A percentile compares a stretch with the other conserved stretches of the same genome.
Evolutionary conservation across 2,329 filamentous ascomycete genomes (phyloP).

Genomic region (Paraphoma sp.): DNA sequence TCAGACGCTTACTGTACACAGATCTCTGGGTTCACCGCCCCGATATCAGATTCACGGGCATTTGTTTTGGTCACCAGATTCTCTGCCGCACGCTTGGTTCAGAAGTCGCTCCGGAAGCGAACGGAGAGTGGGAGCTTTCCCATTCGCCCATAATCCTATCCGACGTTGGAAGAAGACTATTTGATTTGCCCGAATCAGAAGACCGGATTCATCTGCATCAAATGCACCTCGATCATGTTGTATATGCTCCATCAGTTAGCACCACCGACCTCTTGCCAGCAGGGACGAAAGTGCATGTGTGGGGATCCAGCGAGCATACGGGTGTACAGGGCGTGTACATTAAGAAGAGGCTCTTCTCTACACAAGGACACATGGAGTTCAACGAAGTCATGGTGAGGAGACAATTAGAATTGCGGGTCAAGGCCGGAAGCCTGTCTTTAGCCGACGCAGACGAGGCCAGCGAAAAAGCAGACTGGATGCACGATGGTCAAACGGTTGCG

Average conservation of each 20-base stretch:
- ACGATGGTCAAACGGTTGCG: slow-evolving; percentile 38
- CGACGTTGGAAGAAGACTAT: slow-evolving; percentile 50
- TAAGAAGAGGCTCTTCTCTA: slow-evolving; percentile 53
- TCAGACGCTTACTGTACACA: slow-evolving; percentile 13
- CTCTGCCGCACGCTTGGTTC: slow-evolving; percentile 54
- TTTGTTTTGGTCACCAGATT: slow-evolving; percentile 59
- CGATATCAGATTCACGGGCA: slow-evolving; percentile 58
- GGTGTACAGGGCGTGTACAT: slow-evolving; percentile 56
- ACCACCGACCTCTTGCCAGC: slow-evolving; percentile 30
- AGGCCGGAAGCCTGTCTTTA: slow-evolving; percentile 51
- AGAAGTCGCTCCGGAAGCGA: slow-evolving; percentile 44
- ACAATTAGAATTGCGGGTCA: slow-evolving; percentile 53
- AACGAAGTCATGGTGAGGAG: slow-evolving; percentile 55
- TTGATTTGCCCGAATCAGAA: slow-evolving; percentile 40
- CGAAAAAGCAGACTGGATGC: slow-evolving; percentile 39
- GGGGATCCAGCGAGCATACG: slow-evolving; percentile 55
- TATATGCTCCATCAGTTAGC: slow-evolving; percentile 36
- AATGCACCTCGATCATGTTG: slow-evolving; percentile 57
- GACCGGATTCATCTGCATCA: slow-evolving; percentile 52
- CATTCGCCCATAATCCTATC: slow-evolving; percentile 53
- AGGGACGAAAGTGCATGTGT: slow-evolving; percentile 56
- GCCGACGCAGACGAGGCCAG: slow-evolving; percentile 45
- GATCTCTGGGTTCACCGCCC: slow-evolving; percentile 60
- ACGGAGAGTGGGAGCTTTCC: slow-evolving; percentile 56
- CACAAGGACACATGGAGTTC: slow-evolving; percentile 56